phyloP scores from a whole-genome alignment of 106 monocot species.

The Acorus gramineus region DNA sequence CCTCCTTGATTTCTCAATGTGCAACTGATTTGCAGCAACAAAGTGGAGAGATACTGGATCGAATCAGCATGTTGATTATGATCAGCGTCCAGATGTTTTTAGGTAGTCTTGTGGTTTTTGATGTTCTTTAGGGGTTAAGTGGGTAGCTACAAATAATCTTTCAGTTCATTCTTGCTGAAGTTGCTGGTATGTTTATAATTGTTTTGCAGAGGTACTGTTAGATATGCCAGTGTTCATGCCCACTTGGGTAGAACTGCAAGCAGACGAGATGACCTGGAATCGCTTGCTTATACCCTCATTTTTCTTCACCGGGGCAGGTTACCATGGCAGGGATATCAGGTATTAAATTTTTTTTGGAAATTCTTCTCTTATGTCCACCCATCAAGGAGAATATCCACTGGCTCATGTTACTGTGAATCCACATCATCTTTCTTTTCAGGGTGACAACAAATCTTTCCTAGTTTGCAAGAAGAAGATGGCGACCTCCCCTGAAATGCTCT shows the following conservation, averaged over 20 bases:
- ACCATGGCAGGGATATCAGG: constrained; percentile 38
- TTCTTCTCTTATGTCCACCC: background rate
- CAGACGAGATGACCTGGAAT: constrained; percentile 30
- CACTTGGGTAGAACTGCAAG: constrained; percentile 32
- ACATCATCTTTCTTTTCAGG: constrained; percentile 7
- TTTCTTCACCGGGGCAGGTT: constrained; percentile 25
- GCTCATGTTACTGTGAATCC: background rate
- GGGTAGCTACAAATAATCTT: background rate
- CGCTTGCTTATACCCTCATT: constrained; percentile 27
- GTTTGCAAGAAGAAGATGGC: constrained; percentile 35
- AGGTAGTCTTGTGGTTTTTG: constrained; percentile 2
- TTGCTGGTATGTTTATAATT: background rate
- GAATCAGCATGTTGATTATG: constrained; percentile 21
- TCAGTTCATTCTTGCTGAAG: background rate
- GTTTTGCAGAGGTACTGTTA: constrained; percentile 19
- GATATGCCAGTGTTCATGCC: constrained; percentile 40
- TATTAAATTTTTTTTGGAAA: background rate
- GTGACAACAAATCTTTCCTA: constrained; percentile 29
- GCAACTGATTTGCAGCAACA: constrained; percentile 10
- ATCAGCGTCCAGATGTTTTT: constrained; percentile 29
- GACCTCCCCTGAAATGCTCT: constrained; percentile 24
- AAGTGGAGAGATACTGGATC: constrained; percentile 22
- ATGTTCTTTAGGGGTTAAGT: background rate
- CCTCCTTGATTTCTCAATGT: background rate
- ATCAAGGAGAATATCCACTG: background rate